Conservation (phyloP, 768 basidiomycete genomes). For the Tulasnella sp. region DNA sequence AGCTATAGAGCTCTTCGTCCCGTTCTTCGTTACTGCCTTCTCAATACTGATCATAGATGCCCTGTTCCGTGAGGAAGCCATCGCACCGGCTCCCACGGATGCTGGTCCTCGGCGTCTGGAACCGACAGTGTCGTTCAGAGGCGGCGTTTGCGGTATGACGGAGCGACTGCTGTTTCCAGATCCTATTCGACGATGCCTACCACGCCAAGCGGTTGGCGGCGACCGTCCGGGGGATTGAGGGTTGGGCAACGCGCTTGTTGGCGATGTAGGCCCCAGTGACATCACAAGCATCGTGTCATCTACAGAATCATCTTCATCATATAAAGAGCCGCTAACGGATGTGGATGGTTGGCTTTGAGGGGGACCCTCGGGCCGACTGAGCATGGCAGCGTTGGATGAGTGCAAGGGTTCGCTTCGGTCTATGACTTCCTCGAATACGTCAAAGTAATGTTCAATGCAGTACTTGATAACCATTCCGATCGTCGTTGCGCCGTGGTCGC, state of each 20-base stretch:
- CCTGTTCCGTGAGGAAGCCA: constrained; percentile 33
- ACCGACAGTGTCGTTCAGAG: constrained; percentile 21
- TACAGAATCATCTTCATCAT: constrained; percentile 53
- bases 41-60: constrained; percentile 61
- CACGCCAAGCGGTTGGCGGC: neutral
- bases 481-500: constrained; percentile 43
- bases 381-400: constrained; percentile 6
- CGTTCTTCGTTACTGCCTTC: constrained; percentile 24
- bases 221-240: constrained; percentile 7
- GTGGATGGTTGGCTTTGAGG: neutral
- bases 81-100: constrained; percentile 21
- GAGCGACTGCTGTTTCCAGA: constrained; percentile 21
- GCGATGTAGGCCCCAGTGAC: constrained; percentile 35
- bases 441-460: constrained; percentile 74
- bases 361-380: neutral
- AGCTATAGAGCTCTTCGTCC: constrained; percentile 17
- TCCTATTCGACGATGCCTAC: constrained; percentile 18
- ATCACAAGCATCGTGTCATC: constrained; percentile 67
- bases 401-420: constrained; percentile 42
- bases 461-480: constrained; percentile 60
- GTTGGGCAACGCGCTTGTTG: neutral
- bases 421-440: constrained; percentile 70
- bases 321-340: constrained; percentile 13
- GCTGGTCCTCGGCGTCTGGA: constrained; percentile 14
- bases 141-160: constrained; percentile 30